A percentile compares a stretch with the other conserved stretches of the same genome.
Evolutionary conservation across 441 rosid genomes (phyloP).

Genomic region (Hypseocharis bilobata): DNA sequence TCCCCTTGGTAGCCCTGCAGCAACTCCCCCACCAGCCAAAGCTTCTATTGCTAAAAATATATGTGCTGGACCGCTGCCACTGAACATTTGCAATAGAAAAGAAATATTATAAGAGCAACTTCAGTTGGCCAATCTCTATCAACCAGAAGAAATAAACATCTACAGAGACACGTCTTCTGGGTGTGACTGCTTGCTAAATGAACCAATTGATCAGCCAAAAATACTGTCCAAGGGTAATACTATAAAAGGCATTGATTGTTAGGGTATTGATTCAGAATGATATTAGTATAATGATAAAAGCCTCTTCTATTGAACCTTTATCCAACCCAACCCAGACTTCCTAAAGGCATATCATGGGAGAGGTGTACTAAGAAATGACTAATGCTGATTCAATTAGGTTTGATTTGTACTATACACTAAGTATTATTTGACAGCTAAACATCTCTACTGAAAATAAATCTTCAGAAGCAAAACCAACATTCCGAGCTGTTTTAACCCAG

Average conservation of each 20-base stretch:
- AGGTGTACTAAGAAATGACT: background rate
- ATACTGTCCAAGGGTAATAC: background rate
- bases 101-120: background rate
- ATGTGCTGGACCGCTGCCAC: conserved; percentile 92
- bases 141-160: background rate
- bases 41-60: conserved; percentile 83
- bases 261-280: background rate
- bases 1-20: conserved; percentile 91
- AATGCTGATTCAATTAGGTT: background rate
- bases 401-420: background rate
- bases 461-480: too few relatives aligned
- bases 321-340: too few relatives aligned
- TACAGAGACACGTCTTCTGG: background rate
- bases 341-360: background rate
- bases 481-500: background rate
- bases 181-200: background rate
- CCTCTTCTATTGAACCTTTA: too few relatives aligned
- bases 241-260: background rate
- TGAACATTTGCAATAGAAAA: conserved; percentile 24
- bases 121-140: background rate
- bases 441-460: background rate
- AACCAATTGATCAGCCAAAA: background rate
- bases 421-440: background rate
- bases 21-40: conserved; percentile 91
- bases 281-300: background rate